Evolutionary conservation across 345 rosid species (phyloP), one percentile per base, ranked within the genome.

Genomic region (Anacardium occidentale): DNA sequence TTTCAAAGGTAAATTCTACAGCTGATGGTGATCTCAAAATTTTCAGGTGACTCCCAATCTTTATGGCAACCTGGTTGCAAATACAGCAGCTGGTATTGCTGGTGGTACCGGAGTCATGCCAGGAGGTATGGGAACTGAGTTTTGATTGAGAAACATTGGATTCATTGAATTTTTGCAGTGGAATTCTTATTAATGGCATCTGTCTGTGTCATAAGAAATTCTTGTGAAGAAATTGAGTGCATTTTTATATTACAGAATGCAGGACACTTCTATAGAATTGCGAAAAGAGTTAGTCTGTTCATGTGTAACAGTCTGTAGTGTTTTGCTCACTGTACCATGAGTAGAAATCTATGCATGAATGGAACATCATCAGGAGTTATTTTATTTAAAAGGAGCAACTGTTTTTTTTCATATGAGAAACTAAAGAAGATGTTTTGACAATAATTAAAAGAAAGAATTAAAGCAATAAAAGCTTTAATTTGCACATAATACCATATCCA

Each of bases 51-150:
- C 98, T 0, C 97, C 97, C 58, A 91, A 93, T 85, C 90, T 93
- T 54, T 93, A 93, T 65, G 98, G 98, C 44, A 93, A 93, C 76
- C 87, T 93, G 56, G 79, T 93, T 50, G 94, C 98, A 62, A 93
- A 93, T 76, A 91, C 91, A 1, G 95, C 97, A 2, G 98, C 97
- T 62, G 97, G 98, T 72, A 91, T 93, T 77, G 96, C 96, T 57
- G 97, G 97, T 79, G 96, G 97, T 25, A 91, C 98, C 11, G 97
- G 98, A 76, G 92, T 91, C 74, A 93, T 93, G 98, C 98, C 98
- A 9, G 97, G 98, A 93, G 98, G 98, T 93, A 86, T 77, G 80
- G 7, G 3, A 34, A 34, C 40, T 34, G 5, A 34, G 40, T 34
- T 34, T 34, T 34, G 32, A 29, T 34, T 34, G 0, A 5, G 40